phyloP scores from a whole-genome alignment of 2,329 filamentous ascomycete species.

The Fusarium protoensiforme region DNA sequence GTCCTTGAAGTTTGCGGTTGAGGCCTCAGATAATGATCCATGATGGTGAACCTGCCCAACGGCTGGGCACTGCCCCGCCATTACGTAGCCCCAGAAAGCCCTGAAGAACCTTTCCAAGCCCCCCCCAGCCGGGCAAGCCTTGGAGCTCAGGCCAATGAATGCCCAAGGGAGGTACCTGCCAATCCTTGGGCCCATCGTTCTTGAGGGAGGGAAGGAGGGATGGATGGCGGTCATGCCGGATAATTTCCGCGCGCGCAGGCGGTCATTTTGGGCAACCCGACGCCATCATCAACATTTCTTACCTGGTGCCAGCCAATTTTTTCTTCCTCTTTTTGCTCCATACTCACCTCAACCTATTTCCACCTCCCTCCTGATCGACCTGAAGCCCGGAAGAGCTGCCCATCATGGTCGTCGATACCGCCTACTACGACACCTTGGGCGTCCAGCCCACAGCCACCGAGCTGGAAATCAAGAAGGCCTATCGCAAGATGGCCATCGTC shows the following conservation, averaged over 20 bases:
- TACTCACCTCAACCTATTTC: slow-evolving; percentile 14
- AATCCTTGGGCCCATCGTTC: background rate
- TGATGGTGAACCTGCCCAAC: background rate
- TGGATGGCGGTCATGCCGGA: slow-evolving; percentile 9
- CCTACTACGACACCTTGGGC: slow-evolving; percentile 88
- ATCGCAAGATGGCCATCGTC: slow-evolving; percentile 92
- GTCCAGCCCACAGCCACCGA: slow-evolving; percentile 87
- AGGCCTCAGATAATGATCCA: background rate
- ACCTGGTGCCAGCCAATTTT: slow-evolving; percentile 9
- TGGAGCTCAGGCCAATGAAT: slow-evolving; percentile 1
- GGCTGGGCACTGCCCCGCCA: slow-evolving; percentile 48
- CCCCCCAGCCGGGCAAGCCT: background rate
- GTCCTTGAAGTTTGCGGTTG: background rate
- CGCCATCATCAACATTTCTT: slow-evolving; percentile 40
- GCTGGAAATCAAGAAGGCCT: slow-evolving; percentile 96
- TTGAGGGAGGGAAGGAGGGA: background rate
- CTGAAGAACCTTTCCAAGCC: slow-evolving; percentile 18
- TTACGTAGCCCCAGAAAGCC: slow-evolving; percentile 46
- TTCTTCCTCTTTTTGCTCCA: background rate
- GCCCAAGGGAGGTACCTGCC: background rate
- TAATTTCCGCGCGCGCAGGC: slow-evolving; percentile 37
- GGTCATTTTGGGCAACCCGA: slow-evolving; percentile 37
- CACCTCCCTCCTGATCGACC: slow-evolving; percentile 1
- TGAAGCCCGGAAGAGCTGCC: slow-evolving; percentile 23
- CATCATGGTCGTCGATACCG: slow-evolving; percentile 86